phyloP scores from a whole-genome alignment of 345 rosid genomes.

The Brassica incana region DNA sequence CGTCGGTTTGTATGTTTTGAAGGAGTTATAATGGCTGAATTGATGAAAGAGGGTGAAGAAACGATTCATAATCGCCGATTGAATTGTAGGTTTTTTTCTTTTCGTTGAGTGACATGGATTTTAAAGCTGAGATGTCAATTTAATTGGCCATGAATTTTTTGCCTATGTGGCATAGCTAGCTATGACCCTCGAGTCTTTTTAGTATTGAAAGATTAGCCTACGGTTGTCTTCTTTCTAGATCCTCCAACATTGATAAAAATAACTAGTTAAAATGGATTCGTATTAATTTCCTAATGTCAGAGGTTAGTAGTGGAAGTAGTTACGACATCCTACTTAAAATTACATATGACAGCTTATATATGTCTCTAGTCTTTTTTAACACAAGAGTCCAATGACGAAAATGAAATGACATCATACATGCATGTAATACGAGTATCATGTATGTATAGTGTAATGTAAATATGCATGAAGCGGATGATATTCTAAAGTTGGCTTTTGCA shows the following conservation, averaged over 20 bases:
- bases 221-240: constrained; percentile 26
- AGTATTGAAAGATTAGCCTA: background rate
- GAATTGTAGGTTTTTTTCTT: too few species aligned
- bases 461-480: background rate
- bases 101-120: too few species aligned
- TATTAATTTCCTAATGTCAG: constrained; percentile 15
- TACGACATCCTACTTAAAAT: constrained; percentile 12
- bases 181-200: too few species aligned
- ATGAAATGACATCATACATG: background rate
- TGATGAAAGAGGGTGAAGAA: too few species aligned
- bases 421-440: background rate
- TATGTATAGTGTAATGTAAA: background rate
- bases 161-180: too few species aligned
- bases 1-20: too few species aligned
- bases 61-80: too few species aligned
- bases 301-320: constrained; percentile 33
- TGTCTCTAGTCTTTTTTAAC: constrained; percentile 30
- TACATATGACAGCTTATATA: constrained; percentile 23
- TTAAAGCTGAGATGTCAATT: too few species aligned
- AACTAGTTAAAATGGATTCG: background rate
- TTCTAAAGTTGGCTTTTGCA: background rate
- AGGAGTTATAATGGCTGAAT: too few species aligned
- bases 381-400: constrained; percentile 11
- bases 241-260: background rate
- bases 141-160: too few species aligned